Base-by-base conservation (phyloP, 768 basidiomycete species). In the Termitomyces sp. region DNA sequence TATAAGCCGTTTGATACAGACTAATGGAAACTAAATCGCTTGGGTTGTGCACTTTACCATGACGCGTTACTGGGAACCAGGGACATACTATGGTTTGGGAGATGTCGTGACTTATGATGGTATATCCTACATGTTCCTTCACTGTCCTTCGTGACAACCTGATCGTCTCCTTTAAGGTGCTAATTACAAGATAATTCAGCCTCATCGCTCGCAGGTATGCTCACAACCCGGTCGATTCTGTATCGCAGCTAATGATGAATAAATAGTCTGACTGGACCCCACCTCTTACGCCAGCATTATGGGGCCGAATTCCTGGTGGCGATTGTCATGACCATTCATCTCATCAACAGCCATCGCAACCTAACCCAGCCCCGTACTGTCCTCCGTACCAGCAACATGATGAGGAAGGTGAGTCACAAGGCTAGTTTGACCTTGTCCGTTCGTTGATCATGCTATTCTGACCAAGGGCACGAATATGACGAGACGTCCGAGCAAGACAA, bases 191-290 rank as follows among this genome's bases (percentile, higher is more conserved):
- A 86, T 86, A 70, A 82, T 90, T 61, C 87, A 89, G 65, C 74
- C 86, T 9, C 89, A 91, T 72, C 71, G 66, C 54, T 88, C 88
- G 32, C 85, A 88, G 78, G 87, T 82, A 60, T 55, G 66, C 16
- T 28, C 20, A n/a, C 30, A 44, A 41, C 48, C 24, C 14, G 8
- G 32, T 43, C 4, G 28, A 18, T 4, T 16, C 43, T 14, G 35
- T n/a, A 24, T 32, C 9, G 22, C 46, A 24, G 20, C 55, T 48
- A 18, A 46, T 52, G n/a, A 47, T 33, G 16, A 5, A 22, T 52
- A 90, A 26, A 26, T 30, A 30, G 87, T 60, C 74, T 28, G 86
- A 88, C 62, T 92, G 90, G 90, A 69, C 83, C 26, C 90, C 90
- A 4, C 61, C 74, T 3, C 58, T 70, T 13, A 82, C 81, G 1